phyloP scores from a whole-genome alignment of 2,329 filamentous ascomycete species.

The Bipolaris zeicola region DNA sequence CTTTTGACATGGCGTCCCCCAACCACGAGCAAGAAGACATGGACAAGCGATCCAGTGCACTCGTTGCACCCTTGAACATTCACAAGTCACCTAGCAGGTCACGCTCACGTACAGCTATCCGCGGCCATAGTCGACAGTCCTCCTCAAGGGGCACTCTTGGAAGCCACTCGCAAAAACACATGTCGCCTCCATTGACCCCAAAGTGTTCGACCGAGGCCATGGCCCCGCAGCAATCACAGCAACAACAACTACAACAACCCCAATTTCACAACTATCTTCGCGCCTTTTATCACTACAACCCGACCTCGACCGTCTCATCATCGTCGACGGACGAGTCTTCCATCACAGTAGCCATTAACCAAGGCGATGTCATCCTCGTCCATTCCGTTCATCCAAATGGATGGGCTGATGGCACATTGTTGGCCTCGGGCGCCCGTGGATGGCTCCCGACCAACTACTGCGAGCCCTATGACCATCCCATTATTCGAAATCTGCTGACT shows the following conservation, averaged over 20 bases:
- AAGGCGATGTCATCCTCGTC: slow-evolving; percentile 90
- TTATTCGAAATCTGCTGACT: slow-evolving; percentile 83
- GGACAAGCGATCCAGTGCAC: slow-evolving; percentile 43
- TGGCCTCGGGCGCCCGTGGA: slow-evolving; percentile 83
- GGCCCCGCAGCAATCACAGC: slow-evolving; percentile 50
- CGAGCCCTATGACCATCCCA: slow-evolving; percentile 87
- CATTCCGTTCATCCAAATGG: slow-evolving; percentile 98
- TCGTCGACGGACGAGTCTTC: slow-evolving; percentile 70
- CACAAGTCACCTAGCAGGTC: slow-evolving; percentile 43
- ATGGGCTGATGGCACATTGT: slow-evolving; percentile 93
- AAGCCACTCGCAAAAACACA: slow-evolving; percentile 56
- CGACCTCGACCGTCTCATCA: slow-evolving; percentile 75
- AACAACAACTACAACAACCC: slow-evolving; percentile 59
- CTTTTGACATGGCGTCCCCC: slow-evolving; percentile 38
- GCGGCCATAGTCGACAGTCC: slow-evolving; percentile 39
- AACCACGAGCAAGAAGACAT: slow-evolving; percentile 32
- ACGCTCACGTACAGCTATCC: slow-evolving; percentile 27
- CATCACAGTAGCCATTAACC: slow-evolving; percentile 82
- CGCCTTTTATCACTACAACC: slow-evolving; percentile 91
- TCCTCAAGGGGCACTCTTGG: slow-evolving; percentile 41
- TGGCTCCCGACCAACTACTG: slow-evolving; percentile 99
- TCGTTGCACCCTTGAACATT: slow-evolving; percentile 47
- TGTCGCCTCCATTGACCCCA: slow-evolving; percentile 79
- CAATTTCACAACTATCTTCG: slow-evolving; percentile 94
- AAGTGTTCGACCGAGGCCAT: slow-evolving; percentile 69